phyloP scores from a whole-genome alignment of 1,139 yeast genomes.

The Magnusiomyces suaveolens region DNA sequence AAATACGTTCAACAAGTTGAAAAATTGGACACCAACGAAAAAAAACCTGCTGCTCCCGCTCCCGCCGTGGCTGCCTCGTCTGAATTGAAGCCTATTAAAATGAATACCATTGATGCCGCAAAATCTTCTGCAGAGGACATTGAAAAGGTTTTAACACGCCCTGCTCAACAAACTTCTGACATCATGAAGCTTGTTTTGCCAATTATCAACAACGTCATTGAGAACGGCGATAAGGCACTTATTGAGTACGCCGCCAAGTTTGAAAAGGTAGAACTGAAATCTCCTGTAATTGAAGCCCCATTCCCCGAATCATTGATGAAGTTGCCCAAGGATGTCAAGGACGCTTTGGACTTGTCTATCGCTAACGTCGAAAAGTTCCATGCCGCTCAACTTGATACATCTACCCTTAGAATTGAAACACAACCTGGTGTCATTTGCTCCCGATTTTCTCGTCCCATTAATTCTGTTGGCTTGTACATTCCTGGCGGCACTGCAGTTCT shows the following conservation, averaged over 20 bases:
- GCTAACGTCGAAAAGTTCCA: conserved; percentile 87
- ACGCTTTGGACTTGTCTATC: conserved; percentile 82
- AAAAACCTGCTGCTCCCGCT: conserved; percentile 13
- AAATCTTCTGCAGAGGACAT: conserved; percentile 40
- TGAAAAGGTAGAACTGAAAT: conserved; percentile 63
- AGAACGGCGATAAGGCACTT: conserved; percentile 76
- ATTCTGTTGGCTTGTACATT: conserved; percentile 85
- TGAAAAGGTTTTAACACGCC: conserved; percentile 62
- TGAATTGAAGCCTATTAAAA: conserved; percentile 39
- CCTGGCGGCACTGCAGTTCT: conserved; percentile 99
- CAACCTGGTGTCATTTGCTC: conserved; percentile 91
- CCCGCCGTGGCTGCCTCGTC: conserved; percentile 14
- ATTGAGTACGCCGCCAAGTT: conserved; percentile 81
- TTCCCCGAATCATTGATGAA: conserved; percentile 70
- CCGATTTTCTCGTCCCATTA: conserved; percentile 89
- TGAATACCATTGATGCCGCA: conserved; percentile 51
- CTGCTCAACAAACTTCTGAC: conserved; percentile 82
- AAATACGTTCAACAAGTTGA: conserved; percentile 41
- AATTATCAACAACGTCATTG: conserved; percentile 66
- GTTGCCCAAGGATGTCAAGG: conserved; percentile 64
- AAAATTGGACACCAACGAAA: conserved; percentile 17
- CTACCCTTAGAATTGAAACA: conserved; percentile 70
- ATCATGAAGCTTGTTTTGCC: conserved; percentile 90
- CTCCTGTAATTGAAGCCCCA: conserved; percentile 81
- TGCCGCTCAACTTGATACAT: conserved; percentile 64